Percentiles rank a stretch among this genome's conserved stretches.
These are phyloP conservation scores for Adenanthera pavonina DNA, from an alignment of 306 rosid genomes.

Conservation along the genomic window DNA sequence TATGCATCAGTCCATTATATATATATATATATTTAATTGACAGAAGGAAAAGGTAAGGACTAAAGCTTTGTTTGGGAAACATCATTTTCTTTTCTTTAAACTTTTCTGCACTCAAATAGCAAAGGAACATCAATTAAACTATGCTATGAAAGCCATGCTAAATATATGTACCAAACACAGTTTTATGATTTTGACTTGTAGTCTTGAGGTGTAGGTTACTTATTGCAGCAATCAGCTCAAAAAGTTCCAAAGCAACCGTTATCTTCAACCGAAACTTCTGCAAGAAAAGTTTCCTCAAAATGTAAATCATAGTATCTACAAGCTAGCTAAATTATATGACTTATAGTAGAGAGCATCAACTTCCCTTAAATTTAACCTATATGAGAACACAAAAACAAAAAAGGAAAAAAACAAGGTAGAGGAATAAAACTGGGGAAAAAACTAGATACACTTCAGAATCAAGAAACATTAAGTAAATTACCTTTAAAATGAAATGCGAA, in stretches of 20 bases:
- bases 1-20: background rate
- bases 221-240: background rate
- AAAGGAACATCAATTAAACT: background rate
- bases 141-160: constrained; percentile 18
- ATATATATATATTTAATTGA: background rate
- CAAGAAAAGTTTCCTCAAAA: background rate
- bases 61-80: background rate
- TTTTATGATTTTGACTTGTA: background rate
- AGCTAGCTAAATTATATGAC: background rate
- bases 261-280: background rate
- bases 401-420: background rate
- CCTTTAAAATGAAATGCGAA: constrained; percentile 18
- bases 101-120: background rate
- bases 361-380: background rate
- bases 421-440: background rate
- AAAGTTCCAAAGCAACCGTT: background rate
- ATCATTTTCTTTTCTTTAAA: background rate
- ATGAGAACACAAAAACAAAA: background rate
- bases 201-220: constrained; percentile 15
- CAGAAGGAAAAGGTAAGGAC: background rate
- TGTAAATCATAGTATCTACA: background rate
- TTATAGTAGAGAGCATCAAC: background rate
- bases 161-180: background rate
- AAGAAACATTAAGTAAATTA: background rate
- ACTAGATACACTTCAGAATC: background rate